phyloP scores from a whole-genome alignment of 176 grass and related monocot genomes.

The Lolium rigidum region DNA sequence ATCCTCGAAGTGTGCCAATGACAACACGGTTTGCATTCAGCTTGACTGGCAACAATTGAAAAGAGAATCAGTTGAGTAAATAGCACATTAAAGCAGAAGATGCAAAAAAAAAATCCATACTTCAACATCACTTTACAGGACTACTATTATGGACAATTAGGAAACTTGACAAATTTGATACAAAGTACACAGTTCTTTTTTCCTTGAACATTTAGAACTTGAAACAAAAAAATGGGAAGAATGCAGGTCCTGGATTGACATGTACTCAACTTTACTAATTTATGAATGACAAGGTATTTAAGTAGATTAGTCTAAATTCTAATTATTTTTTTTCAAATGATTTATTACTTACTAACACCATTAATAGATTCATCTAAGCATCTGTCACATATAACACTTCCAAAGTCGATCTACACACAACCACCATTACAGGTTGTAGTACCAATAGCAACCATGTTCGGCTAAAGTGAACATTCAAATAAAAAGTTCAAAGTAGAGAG shows the following conservation, averaged over 20 bases:
- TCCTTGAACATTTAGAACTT: neutral
- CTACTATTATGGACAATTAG: neutral
- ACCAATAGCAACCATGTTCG: neutral
- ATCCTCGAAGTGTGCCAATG: constrained; percentile 85
- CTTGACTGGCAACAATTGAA: constrained; percentile 64
- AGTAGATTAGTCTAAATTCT: constrained; percentile 7
- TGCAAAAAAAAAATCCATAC: too few species aligned
- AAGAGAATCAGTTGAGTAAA: neutral
- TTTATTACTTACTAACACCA: neutral
- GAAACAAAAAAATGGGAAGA: neutral
- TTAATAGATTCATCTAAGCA: constrained; percentile 18
- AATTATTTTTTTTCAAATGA: neutral
- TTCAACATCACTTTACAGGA: neutral
- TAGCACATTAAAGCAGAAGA: neutral
- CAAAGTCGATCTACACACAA: neutral
- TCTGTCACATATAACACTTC: neutral
- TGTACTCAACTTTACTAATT: neutral
- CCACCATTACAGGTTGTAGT: neutral
- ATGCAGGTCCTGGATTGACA: neutral
- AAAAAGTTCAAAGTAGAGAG: neutral
- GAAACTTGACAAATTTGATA: neutral
- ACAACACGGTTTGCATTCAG: constrained; percentile 89
- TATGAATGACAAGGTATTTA: constrained; percentile 1
- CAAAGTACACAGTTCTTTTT: neutral
- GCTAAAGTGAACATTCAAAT: neutral